Conservation (phyloP, 495 filamentous ascomycete species). For the Ascobolus immersus region DNA sequence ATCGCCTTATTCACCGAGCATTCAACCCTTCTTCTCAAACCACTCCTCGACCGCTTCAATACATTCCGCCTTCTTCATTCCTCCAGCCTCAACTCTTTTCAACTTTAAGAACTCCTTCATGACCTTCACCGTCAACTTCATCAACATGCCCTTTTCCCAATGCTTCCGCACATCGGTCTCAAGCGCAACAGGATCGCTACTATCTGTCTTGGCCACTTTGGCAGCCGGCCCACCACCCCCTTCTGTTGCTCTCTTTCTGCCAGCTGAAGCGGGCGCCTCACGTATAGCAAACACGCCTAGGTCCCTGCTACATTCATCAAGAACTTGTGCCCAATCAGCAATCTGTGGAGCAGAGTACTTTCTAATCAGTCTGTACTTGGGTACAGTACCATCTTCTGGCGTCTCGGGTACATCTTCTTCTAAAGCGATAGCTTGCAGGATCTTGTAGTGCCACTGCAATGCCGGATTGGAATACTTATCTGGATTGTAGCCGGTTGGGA, state of each 20-base stretch:
- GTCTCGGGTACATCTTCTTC: constrained; percentile 72
- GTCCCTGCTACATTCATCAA: constrained; percentile 26
- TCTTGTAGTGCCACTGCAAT: constrained; percentile 93
- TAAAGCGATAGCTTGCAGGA: constrained; percentile 73
- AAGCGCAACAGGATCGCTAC: neutral
- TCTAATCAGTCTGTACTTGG: constrained; percentile 59
- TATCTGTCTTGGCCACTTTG: constrained; percentile 26
- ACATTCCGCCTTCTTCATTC: constrained; percentile 60
- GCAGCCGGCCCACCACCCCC: constrained; percentile 14
- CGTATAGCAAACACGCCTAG: constrained; percentile 11
- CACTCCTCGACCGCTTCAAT: constrained; percentile 53
- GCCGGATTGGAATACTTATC: constrained; percentile 77
- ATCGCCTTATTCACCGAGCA: no score
- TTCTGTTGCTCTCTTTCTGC: constrained; percentile 16
- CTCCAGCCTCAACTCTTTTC: constrained; percentile 33
- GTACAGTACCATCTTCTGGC: constrained; percentile 60
- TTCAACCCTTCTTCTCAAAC: constrained; percentile 38
- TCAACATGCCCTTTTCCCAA: constrained; percentile 32
- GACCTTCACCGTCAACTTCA: constrained; percentile 44
- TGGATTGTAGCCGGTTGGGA: constrained; percentile 75
- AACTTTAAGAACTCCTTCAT: constrained; percentile 40
- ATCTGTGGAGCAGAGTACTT: constrained; percentile 63
- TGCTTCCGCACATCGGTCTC: constrained; percentile 30
- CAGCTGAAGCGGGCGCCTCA: constrained; percentile 23
- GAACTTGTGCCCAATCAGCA: constrained; percentile 43